Evolutionary conservation across 192 early-diverging fungal species (phyloP), one percentile per base, ranked within the genome.

Genomic region (Coemansia nantahalensis): DNA sequence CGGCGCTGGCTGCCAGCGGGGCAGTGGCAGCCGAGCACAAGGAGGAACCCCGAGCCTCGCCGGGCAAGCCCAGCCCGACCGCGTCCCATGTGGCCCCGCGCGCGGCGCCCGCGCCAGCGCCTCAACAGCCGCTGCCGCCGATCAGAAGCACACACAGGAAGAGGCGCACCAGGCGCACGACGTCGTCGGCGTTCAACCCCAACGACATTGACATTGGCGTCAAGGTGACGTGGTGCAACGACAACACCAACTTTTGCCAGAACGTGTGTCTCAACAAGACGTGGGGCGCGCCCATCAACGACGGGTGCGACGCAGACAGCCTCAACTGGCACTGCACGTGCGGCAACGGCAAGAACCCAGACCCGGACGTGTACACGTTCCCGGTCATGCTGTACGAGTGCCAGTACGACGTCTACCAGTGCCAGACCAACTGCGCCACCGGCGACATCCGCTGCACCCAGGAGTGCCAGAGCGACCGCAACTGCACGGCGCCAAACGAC

Each of bases 251-350:
- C 45, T 79, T 79, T 48, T 79, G 77, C 59, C 35, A 65, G 31
- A 79, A 79, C 62, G 62, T 79, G 43, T 79, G 77, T 24, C 58
- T 69, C 17, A 79, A 79, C 62, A 61, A 59, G 55, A 79, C 77
- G 16, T 74, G 64, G 65, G 73, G 65, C 7, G 35, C 62, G 41
- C 65, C 77, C 32, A 65, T 62, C 45, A 67, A 67, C 61, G 70
- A 62, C 43, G 62, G 30, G n/a, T 79, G 77, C 56, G 77, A 79
- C 18, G 47, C 61, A 2, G 53, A 33, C 40, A 49, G 56, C 39
- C 66, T 79, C 43, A 42, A 54, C 37, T 79, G 65, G 65, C 65
- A 73, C 40, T 79, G 77, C 54, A 62, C 60, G 9, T 79, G 77
- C 53, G 62, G 66, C 30, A 74, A 79, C 56, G 70, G 65, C 59